Conservation (phyloP, 352 stramenopile genomes). For the Phytopythium litorale region DNA sequence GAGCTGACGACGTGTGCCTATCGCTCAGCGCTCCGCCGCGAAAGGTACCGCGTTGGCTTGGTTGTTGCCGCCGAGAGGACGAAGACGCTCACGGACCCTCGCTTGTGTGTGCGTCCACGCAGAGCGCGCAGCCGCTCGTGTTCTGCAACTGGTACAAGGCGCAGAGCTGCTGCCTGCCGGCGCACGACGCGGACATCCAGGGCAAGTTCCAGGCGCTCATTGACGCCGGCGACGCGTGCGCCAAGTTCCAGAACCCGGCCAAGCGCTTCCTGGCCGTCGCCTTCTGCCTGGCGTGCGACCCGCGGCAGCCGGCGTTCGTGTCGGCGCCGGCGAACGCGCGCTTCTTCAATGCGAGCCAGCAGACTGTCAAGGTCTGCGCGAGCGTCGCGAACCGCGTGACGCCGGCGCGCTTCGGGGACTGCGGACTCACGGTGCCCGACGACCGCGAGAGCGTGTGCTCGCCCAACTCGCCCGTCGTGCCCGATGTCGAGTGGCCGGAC, state of each 20-base stretch:
- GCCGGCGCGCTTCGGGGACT: conserved; percentile 54
- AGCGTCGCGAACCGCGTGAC: conserved; percentile 43
- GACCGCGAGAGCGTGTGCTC: conserved; percentile 55
- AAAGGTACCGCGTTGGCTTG: conserved; percentile 8
- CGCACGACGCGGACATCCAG: conserved; percentile 60
- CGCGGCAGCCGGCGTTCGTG: conserved; percentile 32
- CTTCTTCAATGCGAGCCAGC: conserved; percentile 49
- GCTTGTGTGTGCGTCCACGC: not conserved
- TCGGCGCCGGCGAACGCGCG: conserved; percentile 35
- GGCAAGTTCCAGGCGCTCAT: conserved; percentile 58
- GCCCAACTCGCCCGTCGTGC: conserved; percentile 56
- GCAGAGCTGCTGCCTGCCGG: conserved; percentile 62
- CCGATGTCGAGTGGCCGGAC: conserved; percentile 48
- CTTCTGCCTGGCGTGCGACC: conserved; percentile 46
- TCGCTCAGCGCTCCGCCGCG: conserved; percentile 21
- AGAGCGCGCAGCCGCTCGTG: conserved; percentile 57
- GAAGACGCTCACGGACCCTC: not conserved
- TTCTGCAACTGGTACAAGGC: conserved; percentile 77
- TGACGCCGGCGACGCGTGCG: conserved; percentile 51
- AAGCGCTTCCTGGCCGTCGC: conserved; percentile 46
- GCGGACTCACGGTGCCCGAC: conserved; percentile 52
- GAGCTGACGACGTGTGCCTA: conserved; percentile 13
- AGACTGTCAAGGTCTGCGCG: conserved; percentile 66
- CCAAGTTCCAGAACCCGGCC: conserved; percentile 68
- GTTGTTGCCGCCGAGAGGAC: not conserved